These are phyloP conservation scores for Seiridium unicorne DNA, from an alignment of 2,329 filamentous ascomycete species.

Conservation along the genomic window DNA sequence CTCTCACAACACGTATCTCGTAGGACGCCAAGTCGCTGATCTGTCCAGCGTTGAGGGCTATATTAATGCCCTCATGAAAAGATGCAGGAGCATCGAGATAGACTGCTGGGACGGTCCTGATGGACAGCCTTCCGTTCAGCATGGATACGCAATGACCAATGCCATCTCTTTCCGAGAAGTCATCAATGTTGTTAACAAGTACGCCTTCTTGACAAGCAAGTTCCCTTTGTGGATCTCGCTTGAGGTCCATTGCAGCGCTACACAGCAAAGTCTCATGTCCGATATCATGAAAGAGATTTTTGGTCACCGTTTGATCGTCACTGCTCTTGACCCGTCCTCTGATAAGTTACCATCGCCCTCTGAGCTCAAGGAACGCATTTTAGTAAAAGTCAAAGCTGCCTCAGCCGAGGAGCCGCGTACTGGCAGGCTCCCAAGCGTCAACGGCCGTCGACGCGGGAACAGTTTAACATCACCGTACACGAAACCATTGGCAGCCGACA, in stretches of 20 bases:
- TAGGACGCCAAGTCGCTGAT: slow-evolving; percentile 86
- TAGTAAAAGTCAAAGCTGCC: slow-evolving; percentile 93
- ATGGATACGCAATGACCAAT: slow-evolving; percentile 85
- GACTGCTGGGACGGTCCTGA: slow-evolving; percentile 97
- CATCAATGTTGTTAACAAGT: slow-evolving; percentile 89
- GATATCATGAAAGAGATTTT: slow-evolving; percentile 85
- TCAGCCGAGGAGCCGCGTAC: slow-evolving; percentile 37
- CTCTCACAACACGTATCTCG: slow-evolving; percentile 96
- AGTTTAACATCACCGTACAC: slow-evolving; percentile 79
- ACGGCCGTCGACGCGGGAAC: slow-evolving; percentile 55
- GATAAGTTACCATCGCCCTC: slow-evolving; percentile 79
- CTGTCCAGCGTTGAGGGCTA: slow-evolving; percentile 94
- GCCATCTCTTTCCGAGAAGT: slow-evolving; percentile 89
- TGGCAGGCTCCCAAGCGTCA: slow-evolving; percentile 32
- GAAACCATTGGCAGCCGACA: slow-evolving; percentile 61
- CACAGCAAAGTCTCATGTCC: slow-evolving; percentile 86
- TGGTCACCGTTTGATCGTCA: slow-evolving; percentile 72
- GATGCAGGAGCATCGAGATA: slow-evolving; percentile 93
- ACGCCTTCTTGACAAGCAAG: slow-evolving; percentile 83
- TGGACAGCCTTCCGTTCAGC: slow-evolving; percentile 84
- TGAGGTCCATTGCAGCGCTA: slow-evolving; percentile 85
- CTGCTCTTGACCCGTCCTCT: slow-evolving; percentile 68
- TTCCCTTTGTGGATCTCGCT: slow-evolving; percentile 94
- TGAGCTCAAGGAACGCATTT: slow-evolving; percentile 76
- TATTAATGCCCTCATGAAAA: slow-evolving; percentile 81